Conservation (phyloP, 306 rosid genomes). For the Cucurbita ficifolia region DNA sequence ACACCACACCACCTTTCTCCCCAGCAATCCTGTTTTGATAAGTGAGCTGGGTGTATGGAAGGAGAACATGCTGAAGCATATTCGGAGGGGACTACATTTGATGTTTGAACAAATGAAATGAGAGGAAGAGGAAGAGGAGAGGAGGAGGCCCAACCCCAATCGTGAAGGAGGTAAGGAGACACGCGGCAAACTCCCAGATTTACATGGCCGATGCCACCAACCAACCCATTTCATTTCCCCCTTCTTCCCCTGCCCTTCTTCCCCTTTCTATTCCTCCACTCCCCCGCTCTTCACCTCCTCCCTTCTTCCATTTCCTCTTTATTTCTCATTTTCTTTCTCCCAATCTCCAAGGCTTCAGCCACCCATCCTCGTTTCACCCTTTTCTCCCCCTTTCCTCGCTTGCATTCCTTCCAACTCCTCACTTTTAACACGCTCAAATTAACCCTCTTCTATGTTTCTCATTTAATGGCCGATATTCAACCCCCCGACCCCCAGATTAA, state of each 20-base stretch:
- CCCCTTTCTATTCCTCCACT: neutral
- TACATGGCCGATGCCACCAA: neutral
- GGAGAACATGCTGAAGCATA: too few relatives aligned
- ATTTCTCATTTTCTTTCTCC: neutral
- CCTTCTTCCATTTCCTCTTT: neutral
- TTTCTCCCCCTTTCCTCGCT: too few relatives aligned
- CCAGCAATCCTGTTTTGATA: too few relatives aligned
- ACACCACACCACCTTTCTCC: neutral
- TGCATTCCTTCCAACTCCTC: neutral
- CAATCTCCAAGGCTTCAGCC: too few relatives aligned
- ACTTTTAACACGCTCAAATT: neutral
- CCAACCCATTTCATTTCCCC: too few relatives aligned
- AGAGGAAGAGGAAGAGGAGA: neutral
- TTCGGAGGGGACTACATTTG: too few relatives aligned
- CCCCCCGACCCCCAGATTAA: conserved; percentile 44
- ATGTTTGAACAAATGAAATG: too few relatives aligned
- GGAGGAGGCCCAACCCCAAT: neutral
- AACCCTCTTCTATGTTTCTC: neutral
- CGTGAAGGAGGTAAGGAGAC: neutral
- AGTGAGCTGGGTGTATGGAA: neutral
- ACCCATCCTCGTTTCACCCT: too few relatives aligned
- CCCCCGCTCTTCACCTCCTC: neutral
- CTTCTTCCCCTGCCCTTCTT: neutral
- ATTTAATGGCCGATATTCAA: conserved; percentile 56
- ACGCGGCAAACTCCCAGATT: conserved; percentile 6